Base-by-base conservation (phyloP, 139 green algal genomes). In the Tetradesmus obliquus region DNA sequence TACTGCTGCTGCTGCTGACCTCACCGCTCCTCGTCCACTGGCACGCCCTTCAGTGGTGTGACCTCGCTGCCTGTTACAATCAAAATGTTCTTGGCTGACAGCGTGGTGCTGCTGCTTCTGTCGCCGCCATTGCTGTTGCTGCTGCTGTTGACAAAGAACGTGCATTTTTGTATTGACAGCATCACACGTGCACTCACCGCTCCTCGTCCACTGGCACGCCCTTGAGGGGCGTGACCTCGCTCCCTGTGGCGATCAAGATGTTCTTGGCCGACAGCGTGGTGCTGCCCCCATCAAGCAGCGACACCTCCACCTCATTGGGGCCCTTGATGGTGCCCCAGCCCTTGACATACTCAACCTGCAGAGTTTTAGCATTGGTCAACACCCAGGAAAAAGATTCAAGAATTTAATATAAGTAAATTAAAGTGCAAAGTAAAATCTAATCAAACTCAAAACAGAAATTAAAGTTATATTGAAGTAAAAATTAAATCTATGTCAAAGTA, bases 201-300 rank as follows among this genome's bases (percentile, higher is more conserved):
- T 98, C 91, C 94, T 99, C 98, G 92, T 99, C 98, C 19, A 99
- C 97, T n/a, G 94, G 82, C 58, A 99, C 93, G 24, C 97, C 97
- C 2, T 97, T 97, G 72, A 99, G 92, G 2, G 97, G 94, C 15
- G 97, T 96, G 9, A 99, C 97, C 74, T 99, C 98, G 4, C 96
- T 99, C 13, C 98, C 98, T 8, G 98, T 99, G 4, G 98, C 98
- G 20, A 99, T 97, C 55, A 99, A 95, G 80, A 99, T 96, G 95
- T 98, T 99, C 93, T 99, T 99, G 55, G 98, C 94, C 17, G 88
- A 91, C 0, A 98, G 84, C 3, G 69, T 84, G 51, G 95, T 95
- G 53, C 71, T 95, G 72, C 92, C 91, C 17, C 98, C 98, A 90
- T 99, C 97, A 1, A 53, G 5, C 3, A 93, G 66, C 0, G 94